phyloP scores from a whole-genome alignment of 441 rosid genomes.

The Brassica balearica region DNA sequence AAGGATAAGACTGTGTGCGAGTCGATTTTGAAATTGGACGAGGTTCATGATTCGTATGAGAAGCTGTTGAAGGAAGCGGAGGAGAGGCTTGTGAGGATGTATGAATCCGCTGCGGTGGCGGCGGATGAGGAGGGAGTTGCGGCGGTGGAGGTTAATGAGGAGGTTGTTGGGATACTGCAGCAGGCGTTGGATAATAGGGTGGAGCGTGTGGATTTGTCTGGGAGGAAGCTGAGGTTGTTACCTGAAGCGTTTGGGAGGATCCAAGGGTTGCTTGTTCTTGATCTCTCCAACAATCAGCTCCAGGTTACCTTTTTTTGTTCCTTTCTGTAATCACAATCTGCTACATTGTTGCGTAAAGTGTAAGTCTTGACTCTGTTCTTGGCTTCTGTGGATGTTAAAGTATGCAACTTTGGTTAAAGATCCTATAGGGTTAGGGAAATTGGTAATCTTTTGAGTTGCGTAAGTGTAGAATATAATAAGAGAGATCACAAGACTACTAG shows the following conservation, averaged over 20 bases:
- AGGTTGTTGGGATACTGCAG: conserved; percentile 63
- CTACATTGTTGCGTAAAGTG: not conserved
- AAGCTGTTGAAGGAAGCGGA: conserved; percentile 51
- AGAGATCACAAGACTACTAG: not conserved
- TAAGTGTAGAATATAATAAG: not conserved
- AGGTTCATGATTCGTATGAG: conserved; percentile 76
- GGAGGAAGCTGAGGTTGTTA: conserved; percentile 58
- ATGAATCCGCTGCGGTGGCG: not conserved
- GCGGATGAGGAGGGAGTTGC: not conserved
- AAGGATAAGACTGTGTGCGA: conserved; percentile 58
- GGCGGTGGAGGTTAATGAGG: conserved; percentile 58
- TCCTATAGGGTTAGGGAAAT: not conserved
- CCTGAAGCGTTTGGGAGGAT: conserved; percentile 90
- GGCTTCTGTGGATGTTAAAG: not conserved
- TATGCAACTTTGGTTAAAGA: not conserved
- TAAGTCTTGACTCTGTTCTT: not conserved
- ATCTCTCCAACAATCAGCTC: conserved; percentile 75
- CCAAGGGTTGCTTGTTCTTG: conserved; percentile 63
- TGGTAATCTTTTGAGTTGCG: conserved; percentile 6
- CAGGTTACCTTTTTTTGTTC: conserved; percentile 51
- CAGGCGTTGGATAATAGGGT: conserved; percentile 56
- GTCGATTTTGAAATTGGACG: conserved; percentile 70
- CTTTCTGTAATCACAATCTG: not conserved
- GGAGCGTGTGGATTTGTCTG: conserved; percentile 74
- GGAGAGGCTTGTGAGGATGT: conserved; percentile 24